phyloP scores from a whole-genome alignment of 139 green algal species.

The Raphidocelis subcapitata region DNA sequence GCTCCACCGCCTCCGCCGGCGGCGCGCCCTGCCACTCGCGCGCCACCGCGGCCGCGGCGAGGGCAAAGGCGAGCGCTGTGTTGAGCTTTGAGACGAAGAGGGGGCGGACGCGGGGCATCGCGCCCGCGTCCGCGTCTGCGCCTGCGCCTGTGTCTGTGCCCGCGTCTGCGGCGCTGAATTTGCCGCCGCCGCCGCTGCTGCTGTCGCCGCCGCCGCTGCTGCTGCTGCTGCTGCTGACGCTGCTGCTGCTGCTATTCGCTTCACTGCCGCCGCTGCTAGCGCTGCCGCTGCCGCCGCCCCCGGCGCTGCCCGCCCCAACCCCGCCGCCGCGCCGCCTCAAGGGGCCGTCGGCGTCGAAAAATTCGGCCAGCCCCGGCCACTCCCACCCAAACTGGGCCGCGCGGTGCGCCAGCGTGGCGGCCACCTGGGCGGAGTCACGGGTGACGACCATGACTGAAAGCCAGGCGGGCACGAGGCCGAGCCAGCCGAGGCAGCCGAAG shows the following conservation, averaged over 20 bases:
- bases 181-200: neutral
- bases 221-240: constrained; percentile 6
- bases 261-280: neutral
- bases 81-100: constrained; percentile 87
- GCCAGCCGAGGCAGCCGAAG: constrained; percentile 50
- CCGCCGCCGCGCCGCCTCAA: too few species aligned
- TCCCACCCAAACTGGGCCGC: constrained; percentile 48
- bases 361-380: constrained; percentile 50
- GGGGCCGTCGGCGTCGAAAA: constrained; percentile 52
- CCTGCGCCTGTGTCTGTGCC: constrained; percentile 2
- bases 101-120: constrained; percentile 52
- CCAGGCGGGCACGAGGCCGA: constrained; percentile 58
- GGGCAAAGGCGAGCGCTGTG: constrained; percentile 77
- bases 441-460: constrained; percentile 70
- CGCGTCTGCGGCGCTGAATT: neutral
- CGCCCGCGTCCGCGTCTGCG: neutral
- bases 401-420: constrained; percentile 46
- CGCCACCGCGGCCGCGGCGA: constrained; percentile 65
- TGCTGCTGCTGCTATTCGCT: neutral
- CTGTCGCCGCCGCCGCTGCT: constrained; percentile 17
- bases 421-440: constrained; percentile 67
- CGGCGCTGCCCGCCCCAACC: neutral
- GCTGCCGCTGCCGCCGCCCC: neutral
- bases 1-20: constrained; percentile 29
- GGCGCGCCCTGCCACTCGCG: constrained; percentile 60